Evolutionary conservation across 768 basidiomycete species (phyloP).

Genomic region (Aureoboletus auriporus): DNA sequence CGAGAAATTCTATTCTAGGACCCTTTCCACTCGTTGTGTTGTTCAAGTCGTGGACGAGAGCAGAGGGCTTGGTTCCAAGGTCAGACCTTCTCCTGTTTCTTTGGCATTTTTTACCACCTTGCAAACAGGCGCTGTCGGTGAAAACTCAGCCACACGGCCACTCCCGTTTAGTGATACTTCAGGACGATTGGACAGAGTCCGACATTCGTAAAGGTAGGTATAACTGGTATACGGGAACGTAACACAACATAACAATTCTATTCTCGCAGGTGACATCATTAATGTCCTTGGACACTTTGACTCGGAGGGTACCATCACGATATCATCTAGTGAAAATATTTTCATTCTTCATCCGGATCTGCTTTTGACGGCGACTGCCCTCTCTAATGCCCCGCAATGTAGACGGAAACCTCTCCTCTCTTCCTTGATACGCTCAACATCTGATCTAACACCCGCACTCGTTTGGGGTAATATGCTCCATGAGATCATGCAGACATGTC

Average conservation of each 20-base stretch:
- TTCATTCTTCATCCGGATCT: conserved; percentile 91
- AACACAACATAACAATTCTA: background rate
- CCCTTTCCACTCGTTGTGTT: conserved; percentile 51
- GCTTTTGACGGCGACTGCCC: conserved; percentile 85
- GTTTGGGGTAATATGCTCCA: conserved; percentile 95
- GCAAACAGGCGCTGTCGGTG: conserved; percentile 47
- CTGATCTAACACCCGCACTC: conserved; percentile 60
- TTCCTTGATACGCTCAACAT: conserved; percentile 52
- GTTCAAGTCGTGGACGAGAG: conserved; percentile 46
- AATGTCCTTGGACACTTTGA: conserved; percentile 63
- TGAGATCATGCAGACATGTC: conserved; percentile 81
- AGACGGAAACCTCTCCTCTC: conserved; percentile 82
- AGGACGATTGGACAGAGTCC: conserved; percentile 74
- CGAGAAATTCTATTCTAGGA: conserved; percentile 22
- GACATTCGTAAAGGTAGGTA: conserved; percentile 56
- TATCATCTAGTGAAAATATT: conserved; percentile 62
- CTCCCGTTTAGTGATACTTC: conserved; percentile 51
- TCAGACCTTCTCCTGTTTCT: conserved; percentile 1
- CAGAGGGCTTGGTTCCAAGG: conserved; percentile 22
- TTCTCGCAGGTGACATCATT: conserved; percentile 65
- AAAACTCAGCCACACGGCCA: conserved; percentile 38
- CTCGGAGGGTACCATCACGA: conserved; percentile 42
- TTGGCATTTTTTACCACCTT: background rate
- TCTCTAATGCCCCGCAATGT: conserved; percentile 82
- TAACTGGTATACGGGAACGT: background rate